Percentiles rank a stretch among this genome's conserved stretches.
Evolutionary conservation across 2,329 filamentous ascomycete species (phyloP).

Genomic region (Calonectria fujianensis): DNA sequence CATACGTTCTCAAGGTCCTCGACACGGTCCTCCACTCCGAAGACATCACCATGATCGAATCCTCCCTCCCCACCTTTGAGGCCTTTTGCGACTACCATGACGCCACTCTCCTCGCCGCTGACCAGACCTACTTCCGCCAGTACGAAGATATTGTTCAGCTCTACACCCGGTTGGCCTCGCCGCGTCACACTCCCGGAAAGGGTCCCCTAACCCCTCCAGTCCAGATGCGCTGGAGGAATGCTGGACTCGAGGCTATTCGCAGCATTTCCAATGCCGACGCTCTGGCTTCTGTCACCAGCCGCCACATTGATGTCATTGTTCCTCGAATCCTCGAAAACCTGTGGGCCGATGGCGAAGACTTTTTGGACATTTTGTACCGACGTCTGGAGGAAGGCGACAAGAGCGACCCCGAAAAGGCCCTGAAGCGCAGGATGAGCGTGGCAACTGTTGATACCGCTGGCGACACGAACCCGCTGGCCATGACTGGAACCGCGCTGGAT

Average conservation of each 20-base stretch:
- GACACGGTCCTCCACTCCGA: constrained; percentile 87
- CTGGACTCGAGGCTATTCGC: constrained; percentile 85
- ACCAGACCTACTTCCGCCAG: constrained; percentile 87
- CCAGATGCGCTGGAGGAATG: constrained; percentile 84
- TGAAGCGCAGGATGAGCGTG: constrained; percentile 84
- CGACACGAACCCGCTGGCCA: constrained; percentile 80
- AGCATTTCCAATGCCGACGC: constrained; percentile 88
- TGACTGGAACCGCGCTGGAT: constrained; percentile 88
- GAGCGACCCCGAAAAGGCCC: constrained; percentile 77
- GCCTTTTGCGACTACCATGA: constrained; percentile 94
- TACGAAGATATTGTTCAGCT: constrained; percentile 88
- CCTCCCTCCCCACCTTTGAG: constrained; percentile 89
- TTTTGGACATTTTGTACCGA: constrained; percentile 81
- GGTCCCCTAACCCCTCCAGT: constrained; percentile 80
- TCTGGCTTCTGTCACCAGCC: constrained; percentile 82
- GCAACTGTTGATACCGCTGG: constrained; percentile 80
- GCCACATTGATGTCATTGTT: constrained; percentile 86
- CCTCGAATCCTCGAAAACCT: constrained; percentile 92
- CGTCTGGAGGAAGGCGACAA: constrained; percentile 82
- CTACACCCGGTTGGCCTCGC: constrained; percentile 88
- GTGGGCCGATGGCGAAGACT: constrained; percentile 82
- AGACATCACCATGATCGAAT: constrained; percentile 95
- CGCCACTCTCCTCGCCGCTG: constrained; percentile 87
- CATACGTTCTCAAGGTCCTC: constrained; percentile 89
- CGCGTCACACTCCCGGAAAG: constrained; percentile 71